Evolutionary conservation across 495 filamentous ascomycete genomes (phyloP), one percentile per base, ranked within the genome.

Genomic region (Aspergillus asperescens): DNA sequence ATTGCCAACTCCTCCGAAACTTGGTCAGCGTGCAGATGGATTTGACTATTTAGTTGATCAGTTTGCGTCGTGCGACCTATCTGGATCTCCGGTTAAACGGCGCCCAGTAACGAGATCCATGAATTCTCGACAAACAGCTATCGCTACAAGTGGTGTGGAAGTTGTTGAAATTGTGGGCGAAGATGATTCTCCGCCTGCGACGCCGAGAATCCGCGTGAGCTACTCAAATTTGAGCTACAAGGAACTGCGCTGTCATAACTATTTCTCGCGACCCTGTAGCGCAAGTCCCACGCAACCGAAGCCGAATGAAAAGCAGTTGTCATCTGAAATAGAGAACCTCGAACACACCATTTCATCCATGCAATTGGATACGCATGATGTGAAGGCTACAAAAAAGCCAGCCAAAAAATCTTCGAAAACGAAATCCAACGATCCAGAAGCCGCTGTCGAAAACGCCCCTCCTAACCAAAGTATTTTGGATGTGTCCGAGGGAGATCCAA

Each of bases 21-120:
- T 43, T n/a, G 28, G 49, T 27, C 27, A 51, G 10, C 22, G 41
- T 18, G 29, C 24, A 3, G 48, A 54, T 45, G 62, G 60, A 20
- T 50, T 74, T 38, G 65, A 69, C 48, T 58, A 64, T 15, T 49
- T 70, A 6, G 52, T 63, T 12, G 61, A 61, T 19, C 48, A 50
- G 7, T 70, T 73, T 31, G 63, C 70, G 2, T 58, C 62, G 5
- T 54, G 58, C 25, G 57, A 58, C 46, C 63, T 47, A 9, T 58
- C 65, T 28, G 55, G 58, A 22, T 40, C 53, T 29, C 45, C 60
- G 34, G 48, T 59, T 7, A 74, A 71, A 23, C 57, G 55, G 12
- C 63, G 57, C 38, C 65, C 64, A 8, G 42, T 60, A 48, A 32
- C 48, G 10, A 50, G 48, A 12, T 19, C 54, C 27, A 51, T 43